Evolutionary conservation across 441 rosid genomes (phyloP), one percentile per base, ranked within the genome.

Genomic region (Erodium moschatum): DNA sequence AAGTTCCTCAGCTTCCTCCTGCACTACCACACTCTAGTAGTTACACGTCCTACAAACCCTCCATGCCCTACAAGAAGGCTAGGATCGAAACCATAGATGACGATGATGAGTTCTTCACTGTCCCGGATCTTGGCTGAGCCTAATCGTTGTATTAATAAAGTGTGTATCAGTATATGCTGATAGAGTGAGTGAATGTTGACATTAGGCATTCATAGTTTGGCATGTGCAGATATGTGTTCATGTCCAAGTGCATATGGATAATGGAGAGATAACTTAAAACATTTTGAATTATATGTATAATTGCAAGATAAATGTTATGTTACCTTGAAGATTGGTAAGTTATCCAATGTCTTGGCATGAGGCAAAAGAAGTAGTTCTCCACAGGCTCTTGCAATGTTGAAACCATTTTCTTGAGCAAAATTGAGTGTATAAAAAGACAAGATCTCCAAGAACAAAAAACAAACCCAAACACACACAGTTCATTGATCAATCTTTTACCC

Each of bases 1-100:
- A 87, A 77, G 98, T 94, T 60, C 98, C 98, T 13, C 91, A 94
- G 71, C 86, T 94, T 70, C 86, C 91, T 70, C 86, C 91, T 67
- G 84, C 91, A 0, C 71, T 80, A 15, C 60, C 82, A 0, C 80
- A 81, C 69, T 61, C 76, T 15, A 72, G 68, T 71, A 76, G 70
- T 73, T 19, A 71, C 73, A 67, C 46, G 0, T 40, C 89, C 3
- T 73, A 66, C 76, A 80, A 84, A 73, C 81, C 89, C 1, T 56
- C 77, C 75, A 75, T 78, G 77, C 77, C 97, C 1, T 62, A 82
- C 71, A 94, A 94, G 94, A 94, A 89, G 79, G 91, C 93, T 2
- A 86, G 97, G 80, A 69, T 86, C 11, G 96, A 88, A 65, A 79
- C 6, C 69, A 65, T 70, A 18, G 27, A 56, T 4, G 29, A 58